Evolutionary conservation across 2,329 filamentous ascomycete genomes (phyloP).

Genomic region (Knoxdaviesia capensis): DNA sequence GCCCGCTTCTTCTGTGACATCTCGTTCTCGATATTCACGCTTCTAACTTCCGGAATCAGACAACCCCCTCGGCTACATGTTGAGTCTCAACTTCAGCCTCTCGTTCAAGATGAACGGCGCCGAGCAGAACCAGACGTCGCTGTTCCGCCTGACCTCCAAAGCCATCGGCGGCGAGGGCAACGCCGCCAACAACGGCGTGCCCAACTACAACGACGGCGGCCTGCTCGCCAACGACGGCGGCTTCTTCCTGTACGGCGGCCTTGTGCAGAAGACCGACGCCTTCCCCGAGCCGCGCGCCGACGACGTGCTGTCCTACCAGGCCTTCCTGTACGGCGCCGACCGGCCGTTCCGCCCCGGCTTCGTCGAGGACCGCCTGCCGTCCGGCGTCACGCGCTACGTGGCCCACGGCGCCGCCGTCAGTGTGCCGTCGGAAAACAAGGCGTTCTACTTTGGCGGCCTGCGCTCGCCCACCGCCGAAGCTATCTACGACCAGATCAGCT

Average conservation of each 20-base stretch:
- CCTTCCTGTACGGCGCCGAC: conserved; percentile 27
- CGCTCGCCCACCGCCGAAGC: conserved; percentile 26
- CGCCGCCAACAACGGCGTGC: conserved; percentile 28
- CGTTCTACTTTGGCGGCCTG: conserved; percentile 51
- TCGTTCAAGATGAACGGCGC: conserved; percentile 8
- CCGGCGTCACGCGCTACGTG: conserved; percentile 36
- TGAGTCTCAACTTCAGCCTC: conserved; percentile 36
- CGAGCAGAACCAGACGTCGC: conserved; percentile 26
- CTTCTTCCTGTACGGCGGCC: conserved; percentile 44
- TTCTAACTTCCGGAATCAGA: conserved; percentile 14
- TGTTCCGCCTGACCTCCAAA: conserved; percentile 29
- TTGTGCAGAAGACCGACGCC: conserved; percentile 15
- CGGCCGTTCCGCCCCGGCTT: conserved; percentile 25
- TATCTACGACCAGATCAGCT: conserved; percentile 18
- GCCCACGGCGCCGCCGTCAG: conserved; percentile 43
- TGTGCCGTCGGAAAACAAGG: conserved; percentile 48
- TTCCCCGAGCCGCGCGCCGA: conserved; percentile 20
- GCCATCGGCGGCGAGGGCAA: conserved; percentile 23
- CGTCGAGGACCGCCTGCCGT: conserved; percentile 16
- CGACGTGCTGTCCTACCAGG: conserved; percentile 27
- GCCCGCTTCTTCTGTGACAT: too few relatives aligned
- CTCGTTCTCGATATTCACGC: not conserved
- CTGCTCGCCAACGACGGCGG: conserved; percentile 45
- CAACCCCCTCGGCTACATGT: conserved; percentile 30
- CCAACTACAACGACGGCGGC: conserved; percentile 39